Base-by-base conservation (phyloP, 208 protist genomes). In the Porcisia hertigi region DNA sequence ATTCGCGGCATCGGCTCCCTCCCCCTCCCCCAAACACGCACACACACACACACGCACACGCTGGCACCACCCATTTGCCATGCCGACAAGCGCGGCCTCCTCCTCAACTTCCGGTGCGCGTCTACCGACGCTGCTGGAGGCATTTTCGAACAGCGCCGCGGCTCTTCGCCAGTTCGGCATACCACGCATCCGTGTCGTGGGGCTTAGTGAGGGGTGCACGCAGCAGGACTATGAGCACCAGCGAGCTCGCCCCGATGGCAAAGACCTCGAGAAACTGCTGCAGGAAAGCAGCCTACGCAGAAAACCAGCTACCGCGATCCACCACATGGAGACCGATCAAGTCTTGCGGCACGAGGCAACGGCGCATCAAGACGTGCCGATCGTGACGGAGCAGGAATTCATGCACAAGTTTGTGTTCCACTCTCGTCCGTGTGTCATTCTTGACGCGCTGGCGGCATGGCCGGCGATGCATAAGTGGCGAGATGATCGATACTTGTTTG, bases 381-480 rank as follows among this genome's bases (percentile, higher is more conserved):
- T 82, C 20, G 66, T 95, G 3, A 92, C 85, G 25, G 87, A 94
- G 77, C 82, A 92, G 73, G 81, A 93, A 55, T 97, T 97, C 69
- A 93, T 94, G 89, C 84, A 88, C 45, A 87, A 94, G 72, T 97
- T 90, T 82, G 91, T 97, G 18, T 94, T 94, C 58, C 89, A 92
- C 71, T 92, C 86, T 1, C 87, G 90, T 1, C 93, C 93, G 20
- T 94, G 90, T 67, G 83, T 97, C 14, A 93, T 97, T 83, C 75
- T 94, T 2, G 90, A 85, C 47, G 89, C 90, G 25, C 77, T 91
- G 16, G 86, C 86, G n/a, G 60, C 87, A 34, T 97, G 92, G 90
- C 89, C 89, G 14, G 90, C 92, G 25, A 87, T 94, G 81, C 23
- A 64, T 45, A 85, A 84, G 72, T 95, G 92, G 90, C 81, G 91